Percentiles rank a stretch among this genome's conserved stretches.
Evolutionary conservation across 805 yeast genomes (phyloP).

Genomic region (Metschnikowia lachancei): DNA sequence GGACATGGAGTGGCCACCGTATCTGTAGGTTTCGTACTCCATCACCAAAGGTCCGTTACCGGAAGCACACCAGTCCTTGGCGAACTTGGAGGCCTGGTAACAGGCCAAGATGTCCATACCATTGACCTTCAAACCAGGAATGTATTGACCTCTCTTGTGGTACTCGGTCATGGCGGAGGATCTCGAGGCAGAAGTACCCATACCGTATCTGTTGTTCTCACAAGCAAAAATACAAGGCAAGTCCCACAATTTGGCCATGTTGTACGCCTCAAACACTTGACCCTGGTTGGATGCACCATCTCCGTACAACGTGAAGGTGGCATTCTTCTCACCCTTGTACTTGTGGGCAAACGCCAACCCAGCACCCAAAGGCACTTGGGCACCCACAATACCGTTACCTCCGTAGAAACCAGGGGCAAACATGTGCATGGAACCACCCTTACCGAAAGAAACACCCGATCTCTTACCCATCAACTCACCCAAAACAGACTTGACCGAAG

Average conservation of each 20-base stretch:
- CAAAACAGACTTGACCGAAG: constrained; percentile 81
- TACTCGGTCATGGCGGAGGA: constrained; percentile 95
- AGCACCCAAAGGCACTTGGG: constrained; percentile 97
- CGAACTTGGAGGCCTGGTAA: constrained; percentile 94
- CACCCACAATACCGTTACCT: constrained; percentile 99
- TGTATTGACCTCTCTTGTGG: constrained; percentile 98
- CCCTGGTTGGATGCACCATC: constrained; percentile 99
- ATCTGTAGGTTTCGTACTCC: constrained; percentile 98
- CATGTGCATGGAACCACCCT: constrained; percentile 99
- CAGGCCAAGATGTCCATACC: constrained; percentile 98
- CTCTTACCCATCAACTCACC: constrained; percentile 98
- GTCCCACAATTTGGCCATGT: constrained; percentile 99
- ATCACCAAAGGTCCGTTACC: constrained; percentile 96
- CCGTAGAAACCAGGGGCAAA: constrained; percentile 94
- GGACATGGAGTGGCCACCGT: constrained; percentile 99
- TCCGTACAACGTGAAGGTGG: constrained; percentile 90
- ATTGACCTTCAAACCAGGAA: constrained; percentile 96
- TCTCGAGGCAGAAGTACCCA: constrained; percentile 98
- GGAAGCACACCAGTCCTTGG: constrained; percentile 89
- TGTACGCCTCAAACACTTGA: constrained; percentile 95
- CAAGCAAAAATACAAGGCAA: constrained; percentile 93
- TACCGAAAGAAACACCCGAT: constrained; percentile 92
- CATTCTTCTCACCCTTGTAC: constrained; percentile 74
- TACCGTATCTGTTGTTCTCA: constrained; percentile 99
- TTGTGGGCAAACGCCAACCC: constrained; percentile 98